A percentile compares a stretch with the other conserved stretches of the same genome.
Evolutionary conservation across 176 grass and related monocot species (phyloP).

Genomic region (Eragrostis curvula): DNA sequence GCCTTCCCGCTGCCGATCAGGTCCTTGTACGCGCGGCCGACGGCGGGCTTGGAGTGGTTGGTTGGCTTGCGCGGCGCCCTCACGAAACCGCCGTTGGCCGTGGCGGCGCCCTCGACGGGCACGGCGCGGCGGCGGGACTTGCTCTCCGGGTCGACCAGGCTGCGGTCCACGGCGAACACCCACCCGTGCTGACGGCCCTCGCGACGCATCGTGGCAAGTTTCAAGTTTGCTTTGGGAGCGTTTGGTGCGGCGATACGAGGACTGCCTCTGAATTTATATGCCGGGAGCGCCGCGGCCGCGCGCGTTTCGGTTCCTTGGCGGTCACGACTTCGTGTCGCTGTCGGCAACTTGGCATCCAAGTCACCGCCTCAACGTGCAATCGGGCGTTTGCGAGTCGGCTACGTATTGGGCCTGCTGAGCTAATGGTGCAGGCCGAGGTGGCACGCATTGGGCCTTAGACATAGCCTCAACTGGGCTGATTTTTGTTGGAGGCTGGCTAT

Average conservation of each 20-base stretch:
- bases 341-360: slow-evolving; percentile 32
- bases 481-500: too few species aligned
- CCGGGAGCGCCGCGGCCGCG: background rate
- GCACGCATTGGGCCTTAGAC: too few species aligned
- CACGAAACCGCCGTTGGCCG: slow-evolving; percentile 39
- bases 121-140: slow-evolving; percentile 30
- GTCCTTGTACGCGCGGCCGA: background rate
- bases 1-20: background rate
- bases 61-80: slow-evolving; percentile 44
- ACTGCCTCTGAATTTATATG: background rate
- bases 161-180: slow-evolving; percentile 31
- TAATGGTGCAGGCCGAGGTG: too few species aligned
- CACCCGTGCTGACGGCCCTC: slow-evolving; percentile 48
- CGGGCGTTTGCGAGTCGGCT: too few species aligned
- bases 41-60: slow-evolving; percentile 48
- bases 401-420: too few species aligned
- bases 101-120: background rate
- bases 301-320: background rate
- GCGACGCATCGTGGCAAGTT: slow-evolving; percentile 32
- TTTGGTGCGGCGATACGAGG: background rate
- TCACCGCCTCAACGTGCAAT: too few species aligned
- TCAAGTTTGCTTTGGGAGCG: background rate
- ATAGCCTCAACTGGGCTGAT: too few species aligned
- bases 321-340: background rate
- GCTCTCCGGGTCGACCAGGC: slow-evolving; percentile 24